Base-by-base conservation (phyloP, 768 basidiomycete genomes). In the Termitomyces heimii region DNA sequence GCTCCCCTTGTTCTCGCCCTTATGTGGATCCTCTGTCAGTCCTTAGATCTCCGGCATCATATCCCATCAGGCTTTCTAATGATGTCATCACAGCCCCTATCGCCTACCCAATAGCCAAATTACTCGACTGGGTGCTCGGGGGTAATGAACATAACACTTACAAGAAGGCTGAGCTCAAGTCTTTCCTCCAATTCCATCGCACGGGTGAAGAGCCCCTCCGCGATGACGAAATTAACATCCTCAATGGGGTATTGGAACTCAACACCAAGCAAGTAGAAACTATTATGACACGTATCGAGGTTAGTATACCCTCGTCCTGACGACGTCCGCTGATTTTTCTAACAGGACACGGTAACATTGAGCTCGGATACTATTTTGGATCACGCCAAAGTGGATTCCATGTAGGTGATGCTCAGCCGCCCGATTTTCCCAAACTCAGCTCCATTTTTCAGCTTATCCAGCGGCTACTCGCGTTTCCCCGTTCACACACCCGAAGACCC, bases 381-480 rank as follows among this genome's bases (percentile, higher is more conserved):
- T 68, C 85, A 92, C 62, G 74, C 80, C 1, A 82, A 82, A 1
- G 85, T 98, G 18, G 92, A 95, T 66, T 76, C 75, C 46, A 81
- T 92, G 89, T 89, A 63, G 13, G 69, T 63, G 8, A 37, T 44
- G 6, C 58, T 34, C 18, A 14, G 22, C 43, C 5, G 57, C 44
- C n/a, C n/a, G 14, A 37, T 55, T 13, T 40, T 13, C 48, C 40
- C 31, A 32, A 52, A 55, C 16, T 58, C 13, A 24, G 29, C 8
- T 24, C 44, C 52, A 4, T 18, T 42, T 44, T 31, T 29, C 37
- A 89, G 86, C 45, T 70, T 89, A 22, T 66, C 77, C n/a, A 89
- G 85, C 61, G 95, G 95, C 0, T 97, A 96, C 68, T 95, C 94
- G 1, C 85, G 95, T 20, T 91, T 98, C 65, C 95, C 95, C 0